phyloP scores from a whole-genome alignment of 1,284 basidiomycete species.

The Xanthoconium separans region DNA sequence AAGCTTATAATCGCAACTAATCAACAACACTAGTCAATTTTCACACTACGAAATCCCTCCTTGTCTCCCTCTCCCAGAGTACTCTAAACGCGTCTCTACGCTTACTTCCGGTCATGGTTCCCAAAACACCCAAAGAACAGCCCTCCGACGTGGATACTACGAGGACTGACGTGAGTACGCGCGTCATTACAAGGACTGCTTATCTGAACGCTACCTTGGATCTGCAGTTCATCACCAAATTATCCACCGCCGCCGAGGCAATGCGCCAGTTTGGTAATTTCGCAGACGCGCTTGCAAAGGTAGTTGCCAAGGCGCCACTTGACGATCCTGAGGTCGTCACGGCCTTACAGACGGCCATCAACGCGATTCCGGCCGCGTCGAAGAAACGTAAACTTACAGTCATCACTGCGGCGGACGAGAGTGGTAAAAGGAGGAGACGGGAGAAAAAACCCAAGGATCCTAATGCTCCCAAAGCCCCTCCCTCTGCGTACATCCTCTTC shows the following conservation, averaged over 20 bases:
- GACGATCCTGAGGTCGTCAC: slow-evolving; percentile 34
- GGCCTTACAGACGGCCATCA: slow-evolving; percentile 29
- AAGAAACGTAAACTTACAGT: slow-evolving; percentile 54
- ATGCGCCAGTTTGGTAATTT: slow-evolving; percentile 59
- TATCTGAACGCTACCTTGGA: slow-evolving; percentile 23
- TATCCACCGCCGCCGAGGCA: slow-evolving; percentile 52
- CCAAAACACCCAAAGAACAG: slow-evolving; percentile 29
- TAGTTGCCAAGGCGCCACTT: slow-evolving; percentile 36
- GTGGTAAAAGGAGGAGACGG: slow-evolving; percentile 42
- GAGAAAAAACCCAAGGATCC: slow-evolving; percentile 80
- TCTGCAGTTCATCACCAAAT: slow-evolving; percentile 50
- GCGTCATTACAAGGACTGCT: slow-evolving; percentile 9
- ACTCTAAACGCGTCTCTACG: slow-evolving; percentile 28
- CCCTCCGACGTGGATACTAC: slow-evolving; percentile 26
- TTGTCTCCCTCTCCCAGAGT: slow-evolving; percentile 27
- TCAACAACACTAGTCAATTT: slow-evolving; percentile 34
- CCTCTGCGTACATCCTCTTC: slow-evolving; percentile 94
- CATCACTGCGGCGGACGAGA: slow-evolving; percentile 42
- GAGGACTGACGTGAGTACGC: slow-evolving; percentile 31
- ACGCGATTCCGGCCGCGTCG: slow-evolving; percentile 33
- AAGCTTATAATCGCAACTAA: slow-evolving; percentile 41
- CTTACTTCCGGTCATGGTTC: slow-evolving; percentile 24
- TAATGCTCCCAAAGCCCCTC: slow-evolving; percentile 91
- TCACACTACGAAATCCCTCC: slow-evolving; percentile 36
- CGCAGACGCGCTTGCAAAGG: slow-evolving; percentile 53